Evolutionary conservation across 805 yeast genomes (phyloP), one percentile per base, ranked within the genome.

Genomic region (Teunomyces cretensis): DNA sequence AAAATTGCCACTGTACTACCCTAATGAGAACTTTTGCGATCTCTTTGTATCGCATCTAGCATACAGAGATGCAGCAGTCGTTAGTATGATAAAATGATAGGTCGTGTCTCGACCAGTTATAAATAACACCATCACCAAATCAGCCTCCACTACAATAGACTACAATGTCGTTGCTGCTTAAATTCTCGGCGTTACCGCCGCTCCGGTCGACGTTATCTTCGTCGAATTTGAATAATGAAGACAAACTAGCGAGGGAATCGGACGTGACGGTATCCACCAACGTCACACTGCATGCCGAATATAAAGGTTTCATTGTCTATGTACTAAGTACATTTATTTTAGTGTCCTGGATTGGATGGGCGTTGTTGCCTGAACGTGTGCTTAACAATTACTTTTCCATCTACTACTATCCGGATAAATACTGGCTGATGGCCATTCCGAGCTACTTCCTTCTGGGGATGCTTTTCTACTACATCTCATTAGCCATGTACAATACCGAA

Each of bases 361-460:
- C 96, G 1, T 57, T 86, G 3, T 57, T 82, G 0, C 97, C 97
- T 0, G 78, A 79, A 31, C 49, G 57, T n/a, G 55, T 77, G 30
- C 75, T 86, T 16, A 53, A 55, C 33, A 74, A 80, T 45, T 54
- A 55, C 7, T 52, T 80, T 26, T 83, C 81, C 13, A 79, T 85
- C 14, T 79, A 76, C 55, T 90, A 83, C 62, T 86, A 83, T 54
- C 98, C 98, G 0, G 86, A 92, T 27, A 74, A 95, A 52, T 86
- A 91, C 83, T 94, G 98, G 99, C 84, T 96, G 2, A 60, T 87
- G 30, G 86, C 88, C 1, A 62, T 87, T 2, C 96, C 97, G 3
- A 74, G 88, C 11, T 80, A 79, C 52, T 74, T 84, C 4, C 65
- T 92, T 26, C 80, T 88, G 75, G 61, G 75, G 9, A 83, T 91